Evolutionary conservation across 2,329 filamentous ascomycete species (phyloP).

Genomic region (Hirsutella minnesotensis): DNA sequence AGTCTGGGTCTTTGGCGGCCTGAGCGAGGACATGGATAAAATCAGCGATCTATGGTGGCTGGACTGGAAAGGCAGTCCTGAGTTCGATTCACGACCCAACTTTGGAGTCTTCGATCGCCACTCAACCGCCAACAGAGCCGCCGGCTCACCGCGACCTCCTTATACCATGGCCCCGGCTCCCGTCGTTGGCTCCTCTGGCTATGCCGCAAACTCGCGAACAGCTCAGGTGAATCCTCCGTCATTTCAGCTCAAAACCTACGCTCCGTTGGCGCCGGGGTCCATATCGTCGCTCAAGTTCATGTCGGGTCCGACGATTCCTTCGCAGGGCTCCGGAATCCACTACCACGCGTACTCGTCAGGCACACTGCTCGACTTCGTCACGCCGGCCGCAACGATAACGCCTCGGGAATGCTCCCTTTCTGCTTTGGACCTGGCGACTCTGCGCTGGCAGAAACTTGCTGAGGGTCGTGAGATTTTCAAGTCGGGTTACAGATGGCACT

Average conservation of each 20-base stretch:
- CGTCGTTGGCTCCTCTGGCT: slow-evolving; percentile 47
- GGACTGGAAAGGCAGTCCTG: slow-evolving; percentile 81
- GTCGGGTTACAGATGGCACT: slow-evolving; percentile 90
- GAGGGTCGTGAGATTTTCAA: slow-evolving; percentile 92
- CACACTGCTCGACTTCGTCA: slow-evolving; percentile 86
- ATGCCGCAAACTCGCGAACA: slow-evolving; percentile 56
- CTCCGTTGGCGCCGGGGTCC: slow-evolving; percentile 75
- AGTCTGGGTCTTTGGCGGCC: slow-evolving; percentile 91
- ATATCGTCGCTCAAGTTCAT: slow-evolving; percentile 87
- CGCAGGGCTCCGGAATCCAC: slow-evolving; percentile 82
- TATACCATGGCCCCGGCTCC: slow-evolving; percentile 38
- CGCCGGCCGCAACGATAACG: slow-evolving; percentile 77
- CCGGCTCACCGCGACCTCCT: slow-evolving; percentile 38
- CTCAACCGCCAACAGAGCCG: slow-evolving; percentile 24
- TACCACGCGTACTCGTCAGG: slow-evolving; percentile 94
- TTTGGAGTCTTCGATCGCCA: slow-evolving; percentile 40
- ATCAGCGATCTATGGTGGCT: slow-evolving; percentile 96
- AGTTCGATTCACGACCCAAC: slow-evolving; percentile 61
- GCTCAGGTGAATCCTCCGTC: slow-evolving; percentile 56
- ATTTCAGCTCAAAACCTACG: slow-evolving; percentile 58
- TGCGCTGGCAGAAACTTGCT: slow-evolving; percentile 90
- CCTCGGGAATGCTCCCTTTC: slow-evolving; percentile 84
- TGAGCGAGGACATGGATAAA: slow-evolving; percentile 95
- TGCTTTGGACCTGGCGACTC: slow-evolving; percentile 70
- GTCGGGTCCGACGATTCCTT: slow-evolving; percentile 67